A percentile compares a stretch with the other conserved stretches of the same genome.
Evolutionary conservation across 2,329 filamentous ascomycete species (phyloP).

Genomic region (Nigrospora oryzae): DNA sequence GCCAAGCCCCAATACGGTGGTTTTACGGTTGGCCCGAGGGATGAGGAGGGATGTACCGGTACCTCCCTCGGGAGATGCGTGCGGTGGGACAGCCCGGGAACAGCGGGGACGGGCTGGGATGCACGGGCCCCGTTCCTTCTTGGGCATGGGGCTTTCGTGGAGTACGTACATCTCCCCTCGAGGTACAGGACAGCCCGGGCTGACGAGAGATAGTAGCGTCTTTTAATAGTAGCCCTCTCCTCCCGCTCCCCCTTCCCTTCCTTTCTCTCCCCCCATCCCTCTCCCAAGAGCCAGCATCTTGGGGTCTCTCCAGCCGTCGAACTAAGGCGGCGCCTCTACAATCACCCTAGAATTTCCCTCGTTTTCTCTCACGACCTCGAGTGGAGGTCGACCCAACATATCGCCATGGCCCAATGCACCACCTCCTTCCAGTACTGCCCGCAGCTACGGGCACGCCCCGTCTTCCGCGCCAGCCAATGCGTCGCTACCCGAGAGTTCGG

Average conservation of each 20-base stretch:
- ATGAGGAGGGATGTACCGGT: too few species aligned
- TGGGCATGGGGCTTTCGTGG: too few species aligned
- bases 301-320: conserved; percentile 11
- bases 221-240: too few species aligned
- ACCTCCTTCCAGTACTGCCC: conserved; percentile 7
- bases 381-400: conserved; percentile 19
- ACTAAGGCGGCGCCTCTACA: conserved; percentile 16
- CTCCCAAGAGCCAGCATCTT: conserved; percentile 4
- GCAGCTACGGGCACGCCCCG: conserved; percentile 8
- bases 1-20: too few species aligned
- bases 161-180: too few species aligned
- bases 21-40: too few species aligned
- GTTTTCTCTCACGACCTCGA: conserved; percentile 20
- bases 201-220: too few species aligned
- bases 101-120: too few species aligned
- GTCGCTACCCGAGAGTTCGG: conserved; percentile 9
- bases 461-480: conserved; percentile 12
- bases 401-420: conserved; percentile 13
- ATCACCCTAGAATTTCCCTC: conserved; percentile 12
- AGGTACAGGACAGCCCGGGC: too few species aligned
- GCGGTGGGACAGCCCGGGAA: too few species aligned
- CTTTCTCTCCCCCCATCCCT: conserved; percentile 1
- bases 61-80: too few species aligned
- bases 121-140: too few species aligned
- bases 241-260: neutral